Percentiles rank a stretch among this genome's conserved stretches.
phyloP scores from a whole-genome alignment of 1,139 yeast species.

The Martiniozyma asiatica region DNA sequence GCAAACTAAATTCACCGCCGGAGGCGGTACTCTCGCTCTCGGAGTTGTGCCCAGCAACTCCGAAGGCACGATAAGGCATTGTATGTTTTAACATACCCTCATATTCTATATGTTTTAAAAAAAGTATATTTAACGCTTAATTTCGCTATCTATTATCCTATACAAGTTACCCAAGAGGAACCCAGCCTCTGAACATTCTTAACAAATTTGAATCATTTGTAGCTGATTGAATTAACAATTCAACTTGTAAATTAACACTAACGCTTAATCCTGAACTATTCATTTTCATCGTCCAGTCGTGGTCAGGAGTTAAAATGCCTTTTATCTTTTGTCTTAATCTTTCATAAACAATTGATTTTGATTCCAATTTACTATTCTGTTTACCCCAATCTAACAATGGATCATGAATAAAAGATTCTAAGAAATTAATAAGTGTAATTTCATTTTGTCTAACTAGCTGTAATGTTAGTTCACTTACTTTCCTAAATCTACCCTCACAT shows the following conservation, averaged over 20 bases:
- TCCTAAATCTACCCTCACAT: constrained; percentile 81
- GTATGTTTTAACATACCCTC: not conserved
- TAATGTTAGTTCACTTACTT: constrained; percentile 77
- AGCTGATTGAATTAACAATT: constrained; percentile 77
- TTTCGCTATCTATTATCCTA: no score
- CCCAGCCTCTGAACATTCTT: constrained; percentile 94
- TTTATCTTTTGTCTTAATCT: constrained; percentile 70
- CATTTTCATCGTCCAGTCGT: constrained; percentile 22
- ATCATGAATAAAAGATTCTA: constrained; percentile 88
- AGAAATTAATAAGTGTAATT: constrained; percentile 77
- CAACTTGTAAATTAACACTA: constrained; percentile 89
- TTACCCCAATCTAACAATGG: constrained; percentile 67
- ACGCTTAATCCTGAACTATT: constrained; percentile 53
- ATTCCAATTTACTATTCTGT: constrained; percentile 26
- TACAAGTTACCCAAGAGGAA: constrained; percentile 38
- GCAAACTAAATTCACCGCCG: no score
- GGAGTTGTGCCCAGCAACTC: no score
- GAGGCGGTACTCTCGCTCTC: no score
- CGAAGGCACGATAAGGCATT: no score
- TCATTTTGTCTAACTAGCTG: constrained; percentile 65
- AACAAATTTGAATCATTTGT: constrained; percentile 58
- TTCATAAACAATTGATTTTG: constrained; percentile 43
- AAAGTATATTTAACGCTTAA: no score
- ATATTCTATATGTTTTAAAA: no score
- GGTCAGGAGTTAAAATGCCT: constrained; percentile 71